Conservation (phyloP, 352 stramenopile genomes). For the Globisporangium heterothallicum region DNA sequence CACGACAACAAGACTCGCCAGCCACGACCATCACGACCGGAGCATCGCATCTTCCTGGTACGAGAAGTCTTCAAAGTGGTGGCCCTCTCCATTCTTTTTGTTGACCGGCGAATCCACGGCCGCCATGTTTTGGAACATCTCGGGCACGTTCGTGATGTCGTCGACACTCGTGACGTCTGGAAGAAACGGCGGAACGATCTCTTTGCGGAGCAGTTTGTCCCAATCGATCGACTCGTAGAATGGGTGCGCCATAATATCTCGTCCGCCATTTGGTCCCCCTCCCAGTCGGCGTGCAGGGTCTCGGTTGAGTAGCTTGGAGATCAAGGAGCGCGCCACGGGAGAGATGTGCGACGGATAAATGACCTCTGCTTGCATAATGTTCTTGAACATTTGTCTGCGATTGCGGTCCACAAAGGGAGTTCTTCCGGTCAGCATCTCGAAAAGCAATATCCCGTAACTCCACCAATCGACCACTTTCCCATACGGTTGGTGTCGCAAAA, state of each 20-base stretch:
- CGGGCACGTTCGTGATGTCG: constrained; percentile 85
- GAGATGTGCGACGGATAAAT: constrained; percentile 88
- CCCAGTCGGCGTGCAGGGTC: constrained; percentile 91
- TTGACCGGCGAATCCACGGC: constrained; percentile 83
- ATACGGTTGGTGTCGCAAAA: constrained; percentile 81
- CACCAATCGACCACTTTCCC: constrained; percentile 89
- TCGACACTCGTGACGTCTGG: constrained; percentile 74
- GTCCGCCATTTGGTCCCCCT: constrained; percentile 73
- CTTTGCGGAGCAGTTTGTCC: constrained; percentile 81
- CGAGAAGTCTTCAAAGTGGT: constrained; percentile 89
- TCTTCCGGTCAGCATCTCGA: constrained; percentile 85
- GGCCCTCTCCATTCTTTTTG: constrained; percentile 78
- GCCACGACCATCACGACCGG: constrained; percentile 9
- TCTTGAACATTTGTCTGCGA: constrained; percentile 88
- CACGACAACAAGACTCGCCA: neutral
- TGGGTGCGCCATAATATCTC: constrained; percentile 85
- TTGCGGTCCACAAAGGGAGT: constrained; percentile 88
- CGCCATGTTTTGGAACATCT: constrained; percentile 89
- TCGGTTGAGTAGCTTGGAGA: constrained; percentile 91
- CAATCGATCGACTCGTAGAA: constrained; percentile 85
- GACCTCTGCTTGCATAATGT: constrained; percentile 86
- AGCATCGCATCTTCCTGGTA: constrained; percentile 76
- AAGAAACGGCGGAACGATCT: constrained; percentile 77
- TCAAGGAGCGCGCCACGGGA: constrained; percentile 58
- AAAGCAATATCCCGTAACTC: constrained; percentile 87